Percentiles rank a stretch among this genome's conserved stretches.
These are phyloP conservation scores for Citrus inodora DNA, from an alignment of 345 rosid genomes.

Conservation along the genomic window DNA sequence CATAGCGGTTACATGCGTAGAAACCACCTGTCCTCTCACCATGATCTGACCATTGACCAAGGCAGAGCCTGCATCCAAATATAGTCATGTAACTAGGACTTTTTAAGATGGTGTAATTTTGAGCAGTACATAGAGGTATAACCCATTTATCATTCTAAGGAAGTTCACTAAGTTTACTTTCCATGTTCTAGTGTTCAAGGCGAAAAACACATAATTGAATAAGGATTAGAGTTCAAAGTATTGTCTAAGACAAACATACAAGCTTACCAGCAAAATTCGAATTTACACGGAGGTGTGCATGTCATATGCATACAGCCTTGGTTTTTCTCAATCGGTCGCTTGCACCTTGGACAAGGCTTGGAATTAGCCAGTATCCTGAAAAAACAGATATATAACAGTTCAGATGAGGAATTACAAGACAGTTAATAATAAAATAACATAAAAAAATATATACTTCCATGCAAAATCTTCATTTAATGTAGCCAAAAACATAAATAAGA, in stretches of 20 bases:
- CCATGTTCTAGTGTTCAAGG: background rate
- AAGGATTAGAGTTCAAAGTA: background rate
- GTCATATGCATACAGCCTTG: conserved; percentile 94
- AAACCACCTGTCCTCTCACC: conserved; percentile 83
- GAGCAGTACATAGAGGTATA: background rate
- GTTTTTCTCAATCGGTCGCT: conserved; percentile 77
- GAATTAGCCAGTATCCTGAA: conserved; percentile 77
- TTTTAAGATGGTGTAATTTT: background rate
- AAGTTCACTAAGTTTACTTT: background rate
- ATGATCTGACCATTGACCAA: conserved; percentile 73
- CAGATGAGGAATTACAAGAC: background rate
- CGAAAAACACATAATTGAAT: background rate
- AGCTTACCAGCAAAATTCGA: conserved; percentile 74
- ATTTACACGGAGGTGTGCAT: conserved; percentile 84
- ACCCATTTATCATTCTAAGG: background rate
- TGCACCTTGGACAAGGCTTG: conserved; percentile 81
- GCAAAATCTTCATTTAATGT: background rate
- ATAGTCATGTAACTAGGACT: conserved; percentile 4
- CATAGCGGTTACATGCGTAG: conserved; percentile 76
- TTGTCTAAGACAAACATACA: background rate
- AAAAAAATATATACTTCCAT: background rate
- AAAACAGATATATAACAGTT: conserved; percentile 4
- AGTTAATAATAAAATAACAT: background rate
- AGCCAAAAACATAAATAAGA: background rate
- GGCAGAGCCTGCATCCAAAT: conserved; percentile 64